Evolutionary conservation across 164 flowering plant genomes (phyloP).

Genomic region (Vitis labrusca): DNA sequence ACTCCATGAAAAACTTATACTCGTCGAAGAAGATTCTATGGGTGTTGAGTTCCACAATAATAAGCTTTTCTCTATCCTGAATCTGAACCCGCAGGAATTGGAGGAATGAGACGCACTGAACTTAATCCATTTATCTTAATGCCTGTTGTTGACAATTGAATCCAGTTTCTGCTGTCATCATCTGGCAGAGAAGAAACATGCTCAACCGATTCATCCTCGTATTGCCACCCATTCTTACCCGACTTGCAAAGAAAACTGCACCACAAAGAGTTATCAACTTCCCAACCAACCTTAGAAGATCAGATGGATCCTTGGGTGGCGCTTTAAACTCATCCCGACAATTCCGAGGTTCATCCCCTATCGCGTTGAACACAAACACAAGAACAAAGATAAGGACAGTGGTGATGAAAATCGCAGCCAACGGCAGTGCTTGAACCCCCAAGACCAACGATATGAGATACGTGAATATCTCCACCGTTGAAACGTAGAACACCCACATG

Average conservation of each 20-base stretch:
- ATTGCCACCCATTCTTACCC: conserved; percentile 35
- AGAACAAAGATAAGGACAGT: conserved; percentile 43
- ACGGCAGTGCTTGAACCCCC: conserved; percentile 32
- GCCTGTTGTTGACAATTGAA: conserved; percentile 28
- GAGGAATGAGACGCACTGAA: conserved; percentile 57
- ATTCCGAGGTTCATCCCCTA: conserved; percentile 26
- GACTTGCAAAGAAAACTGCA: conserved; percentile 28
- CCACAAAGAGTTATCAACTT: too few species aligned
- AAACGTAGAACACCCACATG: conserved; percentile 65
- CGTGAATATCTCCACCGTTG: conserved; percentile 48
- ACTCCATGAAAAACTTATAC: too few species aligned
- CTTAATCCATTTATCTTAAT: conserved; percentile 64
- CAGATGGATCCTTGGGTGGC: too few species aligned
- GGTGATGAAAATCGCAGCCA: conserved; percentile 38
- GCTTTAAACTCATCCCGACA: too few species aligned
- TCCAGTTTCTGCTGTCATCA: conserved; percentile 62
- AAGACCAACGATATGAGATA: conserved; percentile 32
- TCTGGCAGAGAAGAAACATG: conserved; percentile 48
- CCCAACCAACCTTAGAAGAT: too few species aligned
- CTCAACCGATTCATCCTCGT: conserved; percentile 26
- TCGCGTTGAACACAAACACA: conserved; percentile 46
- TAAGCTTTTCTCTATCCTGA: conserved; percentile 51
- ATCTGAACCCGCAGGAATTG: conserved; percentile 60
- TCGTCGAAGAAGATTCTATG: too few species aligned
- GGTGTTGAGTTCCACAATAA: conserved; percentile 30